Conservation (phyloP, 1,284 basidiomycete genomes). For the Exobasidium rhododendri region DNA sequence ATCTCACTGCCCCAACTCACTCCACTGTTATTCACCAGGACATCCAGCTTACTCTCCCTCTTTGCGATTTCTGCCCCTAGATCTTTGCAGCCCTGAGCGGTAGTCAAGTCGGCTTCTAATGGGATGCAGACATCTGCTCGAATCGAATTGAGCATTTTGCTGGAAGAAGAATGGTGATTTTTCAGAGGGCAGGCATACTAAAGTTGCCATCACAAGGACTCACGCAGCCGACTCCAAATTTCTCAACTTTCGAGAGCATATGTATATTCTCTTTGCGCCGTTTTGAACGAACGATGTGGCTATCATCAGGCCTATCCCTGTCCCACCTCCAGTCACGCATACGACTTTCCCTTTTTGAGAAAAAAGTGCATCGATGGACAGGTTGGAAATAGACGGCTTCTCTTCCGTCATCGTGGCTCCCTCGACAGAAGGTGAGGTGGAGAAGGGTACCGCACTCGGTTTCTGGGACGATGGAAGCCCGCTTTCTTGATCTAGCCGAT, state of each 20-base stretch:
- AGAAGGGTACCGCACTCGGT: too few relatives aligned
- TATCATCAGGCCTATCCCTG: constrained; percentile 18
- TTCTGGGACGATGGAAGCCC: too few relatives aligned
- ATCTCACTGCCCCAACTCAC: constrained; percentile 14
- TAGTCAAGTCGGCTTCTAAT: constrained; percentile 13
- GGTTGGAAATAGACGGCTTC: constrained; percentile 9
- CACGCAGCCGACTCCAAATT: constrained; percentile 13
- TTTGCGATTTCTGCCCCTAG: constrained; percentile 14
- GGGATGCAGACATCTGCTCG: constrained; percentile 11
- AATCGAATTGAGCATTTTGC: constrained; percentile 13
- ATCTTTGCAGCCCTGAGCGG: constrained; percentile 15
- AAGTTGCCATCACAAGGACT: neutral
- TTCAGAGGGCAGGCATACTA: neutral
- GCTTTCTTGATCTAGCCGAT: too few relatives aligned
- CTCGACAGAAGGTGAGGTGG: too few relatives aligned
- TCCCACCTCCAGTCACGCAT: constrained; percentile 14
- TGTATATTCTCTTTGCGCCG: constrained; percentile 21
- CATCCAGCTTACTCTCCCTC: constrained; percentile 11
- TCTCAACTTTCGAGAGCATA: constrained; percentile 17
- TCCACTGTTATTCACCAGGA: constrained; percentile 20
- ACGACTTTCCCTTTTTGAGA: constrained; percentile 14
- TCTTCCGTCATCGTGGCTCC: neutral
- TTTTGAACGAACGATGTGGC: constrained; percentile 20
- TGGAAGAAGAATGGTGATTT: neutral
- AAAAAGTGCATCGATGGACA: constrained; percentile 10